phyloP scores from a whole-genome alignment of 2,329 filamentous ascomycete genomes.

The Coniochaeta prunicola region DNA sequence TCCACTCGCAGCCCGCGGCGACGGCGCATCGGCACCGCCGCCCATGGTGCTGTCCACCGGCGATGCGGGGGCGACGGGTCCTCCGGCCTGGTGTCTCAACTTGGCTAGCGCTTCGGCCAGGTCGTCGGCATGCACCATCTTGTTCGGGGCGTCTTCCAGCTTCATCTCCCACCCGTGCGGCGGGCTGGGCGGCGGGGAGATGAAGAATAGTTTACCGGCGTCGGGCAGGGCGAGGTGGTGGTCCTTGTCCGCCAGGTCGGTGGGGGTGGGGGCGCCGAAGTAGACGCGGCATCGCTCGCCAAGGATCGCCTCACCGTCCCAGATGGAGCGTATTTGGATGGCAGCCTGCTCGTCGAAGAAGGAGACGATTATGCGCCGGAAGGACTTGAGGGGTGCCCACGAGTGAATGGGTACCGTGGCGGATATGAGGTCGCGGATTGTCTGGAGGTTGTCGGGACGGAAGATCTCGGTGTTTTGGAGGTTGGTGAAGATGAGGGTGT shows the following conservation, averaged over 20 bases:
- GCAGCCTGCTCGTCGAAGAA: slow-evolving; percentile 67
- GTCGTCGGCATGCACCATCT: slow-evolving; percentile 62
- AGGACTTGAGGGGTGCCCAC: slow-evolving; percentile 75
- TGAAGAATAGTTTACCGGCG: slow-evolving; percentile 66
- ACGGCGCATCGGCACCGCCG: slow-evolving; percentile 8
- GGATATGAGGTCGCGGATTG: slow-evolving; percentile 64
- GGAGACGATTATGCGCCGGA: slow-evolving; percentile 73
- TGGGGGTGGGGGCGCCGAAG: slow-evolving; percentile 56
- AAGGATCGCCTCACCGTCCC: slow-evolving; percentile 68
- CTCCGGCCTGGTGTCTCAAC: slow-evolving; percentile 39
- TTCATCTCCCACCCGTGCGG: slow-evolving; percentile 64
- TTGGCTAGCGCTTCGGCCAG: slow-evolving; percentile 59
- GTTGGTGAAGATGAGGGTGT: slow-evolving; percentile 81
- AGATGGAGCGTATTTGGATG: slow-evolving; percentile 61
- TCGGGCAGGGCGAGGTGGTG: slow-evolving; percentile 60
- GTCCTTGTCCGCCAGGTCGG: slow-evolving; percentile 36
- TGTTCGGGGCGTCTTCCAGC: slow-evolving; percentile 63
- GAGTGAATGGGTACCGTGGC: slow-evolving; percentile 65
- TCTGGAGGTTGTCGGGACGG: slow-evolving; percentile 63
- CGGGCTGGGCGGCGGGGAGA: slow-evolving; percentile 60
- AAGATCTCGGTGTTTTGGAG: slow-evolving; percentile 68
- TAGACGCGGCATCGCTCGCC: slow-evolving; percentile 63
- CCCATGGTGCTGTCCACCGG: slow-evolving; percentile 14
- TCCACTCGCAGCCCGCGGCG: slow-evolving; percentile 17
- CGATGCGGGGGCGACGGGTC: slow-evolving; percentile 17